Evolutionary conservation across 2,329 filamentous ascomycete species (phyloP).

Genomic region (Epichloe typhina): DNA sequence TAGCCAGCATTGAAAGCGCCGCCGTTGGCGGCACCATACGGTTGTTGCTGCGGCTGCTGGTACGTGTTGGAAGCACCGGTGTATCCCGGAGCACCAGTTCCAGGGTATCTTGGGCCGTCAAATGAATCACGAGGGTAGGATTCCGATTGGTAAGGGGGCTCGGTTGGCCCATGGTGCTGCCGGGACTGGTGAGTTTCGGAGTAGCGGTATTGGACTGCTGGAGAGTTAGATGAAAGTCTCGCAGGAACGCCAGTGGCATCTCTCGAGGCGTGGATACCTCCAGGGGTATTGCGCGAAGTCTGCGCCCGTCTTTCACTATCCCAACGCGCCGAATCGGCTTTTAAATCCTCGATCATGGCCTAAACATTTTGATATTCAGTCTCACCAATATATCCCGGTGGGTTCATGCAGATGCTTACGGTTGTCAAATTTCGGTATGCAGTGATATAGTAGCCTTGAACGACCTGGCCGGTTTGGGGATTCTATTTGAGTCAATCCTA

Average conservation of each 20-base stretch:
- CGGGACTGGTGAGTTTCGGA: conserved; percentile 37
- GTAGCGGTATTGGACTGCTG: conserved; percentile 43
- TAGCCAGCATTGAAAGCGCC: conserved; percentile 19
- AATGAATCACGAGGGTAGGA: conserved; percentile 29
- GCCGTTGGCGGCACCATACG: conserved; percentile 18
- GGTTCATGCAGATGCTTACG: conserved; percentile 34
- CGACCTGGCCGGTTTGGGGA: conserved; percentile 43
- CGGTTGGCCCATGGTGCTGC: conserved; percentile 35
- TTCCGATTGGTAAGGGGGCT: conserved; percentile 22
- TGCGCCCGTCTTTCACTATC: conserved; percentile 46
- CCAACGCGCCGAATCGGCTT: conserved; percentile 49
- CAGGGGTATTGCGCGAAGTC: conserved; percentile 37
- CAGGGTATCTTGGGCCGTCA: conserved; percentile 35
- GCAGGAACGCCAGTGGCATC: conserved; percentile 32
- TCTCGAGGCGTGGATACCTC: conserved; percentile 46
- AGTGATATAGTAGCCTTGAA: conserved; percentile 63
- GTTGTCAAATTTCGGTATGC: conserved; percentile 68
- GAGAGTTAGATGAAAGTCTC: conserved; percentile 45
- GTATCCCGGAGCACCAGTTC: conserved; percentile 35
- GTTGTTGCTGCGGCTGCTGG: conserved; percentile 10
- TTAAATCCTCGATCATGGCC: conserved; percentile 52
- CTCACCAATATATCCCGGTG: not conserved
- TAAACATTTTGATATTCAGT: conserved; percentile 15
- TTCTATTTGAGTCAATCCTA: conserved; percentile 25
- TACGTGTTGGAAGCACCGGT: conserved; percentile 30